Evolutionary conservation across 768 basidiomycete species (phyloP).

Genomic region (Lactifluus hygrophoroides): DNA sequence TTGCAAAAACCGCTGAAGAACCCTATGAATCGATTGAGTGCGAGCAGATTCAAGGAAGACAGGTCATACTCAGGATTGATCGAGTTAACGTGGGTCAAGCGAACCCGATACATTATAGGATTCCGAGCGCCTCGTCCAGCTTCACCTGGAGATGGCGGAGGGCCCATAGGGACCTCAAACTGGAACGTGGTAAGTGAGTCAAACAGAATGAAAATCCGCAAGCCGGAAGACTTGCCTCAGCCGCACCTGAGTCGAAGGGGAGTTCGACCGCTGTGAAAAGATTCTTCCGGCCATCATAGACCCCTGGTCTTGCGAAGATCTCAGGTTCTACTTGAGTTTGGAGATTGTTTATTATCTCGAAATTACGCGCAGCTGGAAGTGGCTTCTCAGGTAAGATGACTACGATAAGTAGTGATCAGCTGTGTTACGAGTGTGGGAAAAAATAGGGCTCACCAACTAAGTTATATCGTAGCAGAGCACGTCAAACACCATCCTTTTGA

Average conservation of each 20-base stretch:
- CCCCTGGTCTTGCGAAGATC: slow-evolving; percentile 66
- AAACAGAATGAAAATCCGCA: background rate
- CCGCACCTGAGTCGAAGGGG: slow-evolving; percentile 41
- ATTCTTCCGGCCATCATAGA: slow-evolving; percentile 78
- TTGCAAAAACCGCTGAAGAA: slow-evolving; percentile 52
- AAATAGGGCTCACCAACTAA: slow-evolving; percentile 36
- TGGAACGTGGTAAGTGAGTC: slow-evolving; percentile 24
- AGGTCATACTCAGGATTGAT: slow-evolving; percentile 72
- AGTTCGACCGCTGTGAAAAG: slow-evolving; percentile 54
- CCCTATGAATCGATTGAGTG: slow-evolving; percentile 31
- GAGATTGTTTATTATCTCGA: slow-evolving; percentile 57
- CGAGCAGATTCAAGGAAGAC: slow-evolving; percentile 21
- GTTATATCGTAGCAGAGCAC: background rate
- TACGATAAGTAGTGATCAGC: slow-evolving; percentile 21
- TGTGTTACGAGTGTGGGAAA: background rate
- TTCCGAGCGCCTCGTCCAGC: slow-evolving; percentile 22
- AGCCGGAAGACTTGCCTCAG: slow-evolving; percentile 35
- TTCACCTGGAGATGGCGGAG: slow-evolving; percentile 19
- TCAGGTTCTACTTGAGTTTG: slow-evolving; percentile 49
- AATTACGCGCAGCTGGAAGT: slow-evolving; percentile 56
- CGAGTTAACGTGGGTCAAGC: slow-evolving; percentile 58
- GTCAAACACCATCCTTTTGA: background rate
- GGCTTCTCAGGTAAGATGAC: slow-evolving; percentile 65
- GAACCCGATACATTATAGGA: slow-evolving; percentile 62
- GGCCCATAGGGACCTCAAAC: slow-evolving; percentile 52